A percentile compares a stretch with the other conserved stretches of the same genome.
Evolutionary conservation across 2,329 filamentous ascomycete genomes (phyloP).

Genomic region (Microdochium trichocladiopsis): DNA sequence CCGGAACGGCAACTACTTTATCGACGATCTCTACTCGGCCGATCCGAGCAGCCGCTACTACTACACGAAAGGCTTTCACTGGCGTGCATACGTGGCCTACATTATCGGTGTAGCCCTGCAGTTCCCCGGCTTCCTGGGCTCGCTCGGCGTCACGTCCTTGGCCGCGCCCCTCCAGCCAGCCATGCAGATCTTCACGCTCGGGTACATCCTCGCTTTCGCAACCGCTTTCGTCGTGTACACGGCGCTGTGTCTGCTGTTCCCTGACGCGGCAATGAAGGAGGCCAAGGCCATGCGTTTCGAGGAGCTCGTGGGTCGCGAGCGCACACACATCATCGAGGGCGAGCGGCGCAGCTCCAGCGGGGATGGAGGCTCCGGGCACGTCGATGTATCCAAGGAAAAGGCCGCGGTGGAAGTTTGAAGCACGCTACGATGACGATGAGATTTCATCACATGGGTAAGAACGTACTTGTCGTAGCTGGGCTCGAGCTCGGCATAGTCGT

Average conservation of each 20-base stretch:
- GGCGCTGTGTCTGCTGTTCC: background rate
- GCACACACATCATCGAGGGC: too few species aligned
- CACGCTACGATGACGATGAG: too few species aligned
- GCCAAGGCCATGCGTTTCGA: background rate
- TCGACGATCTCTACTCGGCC: background rate
- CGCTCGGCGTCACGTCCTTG: background rate
- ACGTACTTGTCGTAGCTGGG: too few species aligned
- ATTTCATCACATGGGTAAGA: too few species aligned
- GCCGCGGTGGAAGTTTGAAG: too few species aligned
- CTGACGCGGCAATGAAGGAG: background rate
- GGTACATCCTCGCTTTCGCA: background rate
- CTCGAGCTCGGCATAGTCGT: too few species aligned
- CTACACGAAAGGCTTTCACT: background rate
- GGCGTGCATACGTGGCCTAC: constrained; percentile 1
- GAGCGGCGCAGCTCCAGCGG: too few species aligned
- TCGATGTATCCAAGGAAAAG: too few species aligned
- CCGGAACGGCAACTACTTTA: background rate
- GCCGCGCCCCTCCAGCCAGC: background rate
- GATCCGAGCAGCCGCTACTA: constrained; percentile 1
- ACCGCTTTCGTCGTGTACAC: background rate
- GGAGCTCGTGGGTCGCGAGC: background rate
- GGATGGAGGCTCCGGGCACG: too few species aligned
- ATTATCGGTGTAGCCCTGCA: constrained; percentile 1
- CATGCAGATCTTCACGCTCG: background rate
- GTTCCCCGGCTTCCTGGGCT: constrained; percentile 2